Base-by-base conservation (phyloP, 805 yeast genomes). In the Lachancea nothofagi region DNA sequence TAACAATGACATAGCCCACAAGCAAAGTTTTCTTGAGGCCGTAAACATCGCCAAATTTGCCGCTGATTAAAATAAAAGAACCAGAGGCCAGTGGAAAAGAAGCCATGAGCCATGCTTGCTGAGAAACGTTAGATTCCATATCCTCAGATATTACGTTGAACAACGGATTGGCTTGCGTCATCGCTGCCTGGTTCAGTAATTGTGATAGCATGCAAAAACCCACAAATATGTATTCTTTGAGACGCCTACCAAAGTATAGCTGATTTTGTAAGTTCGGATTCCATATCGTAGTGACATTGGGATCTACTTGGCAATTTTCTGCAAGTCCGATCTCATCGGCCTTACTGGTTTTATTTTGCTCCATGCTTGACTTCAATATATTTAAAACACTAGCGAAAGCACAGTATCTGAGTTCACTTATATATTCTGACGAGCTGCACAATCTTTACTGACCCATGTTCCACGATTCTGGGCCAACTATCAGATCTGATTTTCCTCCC, bases 21-120 rank as follows among this genome's bases (percentile, higher is more conserved):
- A 77, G 29, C 39, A 79, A 66, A n/a, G 76, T 59, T 29, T 55
- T 62, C 42, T 76, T 78, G 38, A 80, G 65, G 0, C 93, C 93
- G 48, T 74, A 76, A 9, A 82, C 64, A 51, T 83, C 94, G 24
- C 94, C 93, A 33, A 81, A 53, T 36, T 79, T 69, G 7, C 93
- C 93, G 26, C 82, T 72, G 4, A 78, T 65, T 26, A 83, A 57
- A 36, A 83, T 82, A 45, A 83, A 77, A 0, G 90, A 80, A 9
- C 90, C 90, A 14, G 78, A 74, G 0, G 86, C 76, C 40, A 83
- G 60, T 0, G 86, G 78, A 54, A 75, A 81, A 0, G 85, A 73
- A 1, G 88, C 87, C 68, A 78, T 70, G 53, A 77, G 75, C 93
- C 94, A 80, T 13, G 71, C 49, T 41, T 70, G 67, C 33, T 66